Evolutionary conservation across 2,329 filamentous ascomycete species (phyloP), one percentile per base, ranked within the genome.

Genomic region (Monilinia fructigena): DNA sequence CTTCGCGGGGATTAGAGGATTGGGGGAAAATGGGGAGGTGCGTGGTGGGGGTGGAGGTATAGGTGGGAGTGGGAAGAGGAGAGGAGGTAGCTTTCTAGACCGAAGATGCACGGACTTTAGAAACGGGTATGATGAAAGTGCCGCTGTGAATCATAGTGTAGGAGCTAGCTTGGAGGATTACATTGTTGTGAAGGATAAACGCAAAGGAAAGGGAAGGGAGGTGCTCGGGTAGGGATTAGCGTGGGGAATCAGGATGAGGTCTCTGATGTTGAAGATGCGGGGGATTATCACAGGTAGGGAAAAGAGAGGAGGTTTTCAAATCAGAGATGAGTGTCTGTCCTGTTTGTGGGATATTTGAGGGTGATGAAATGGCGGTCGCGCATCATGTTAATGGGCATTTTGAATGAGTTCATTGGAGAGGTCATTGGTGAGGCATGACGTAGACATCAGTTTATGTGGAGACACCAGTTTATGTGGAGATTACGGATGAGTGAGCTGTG

Each of bases 321-420:
- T 60, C 65, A 0, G 16, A 35, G 4, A 40, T 50, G 56, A 59
- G 53, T 38, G 40, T 53, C 4, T 75, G 74, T 66, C 74, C 73
- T 7, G 73, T 75, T 2, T 75, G 74, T 64, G 72, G 69, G 12
- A 68, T 74, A 12, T 75, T 75, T 42, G 69, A 75, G 35, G 74
- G 74, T 3, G 74, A 75, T 67, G 74, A 73, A 42, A 47, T 65
- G 18, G 74, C 74, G 23, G 69, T 75, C 16, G 69, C 72, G 28
- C 72, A 75, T 67, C 74, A 75, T 66, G 74, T 75, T 12, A 71
- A 70, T 65, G 58, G 55, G 2, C 73, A 75, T 68, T 75, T 75
- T 53, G 71, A 73, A 28, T 74, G 42, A 47, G 31, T 35, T 7
- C 5, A 5, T 35, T 35, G 31, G 31, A 35, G 7, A 35, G 5